These are phyloP conservation scores for Lachancea mirantina DNA, from an alignment of 805 yeast species.

Conservation along the genomic window DNA sequence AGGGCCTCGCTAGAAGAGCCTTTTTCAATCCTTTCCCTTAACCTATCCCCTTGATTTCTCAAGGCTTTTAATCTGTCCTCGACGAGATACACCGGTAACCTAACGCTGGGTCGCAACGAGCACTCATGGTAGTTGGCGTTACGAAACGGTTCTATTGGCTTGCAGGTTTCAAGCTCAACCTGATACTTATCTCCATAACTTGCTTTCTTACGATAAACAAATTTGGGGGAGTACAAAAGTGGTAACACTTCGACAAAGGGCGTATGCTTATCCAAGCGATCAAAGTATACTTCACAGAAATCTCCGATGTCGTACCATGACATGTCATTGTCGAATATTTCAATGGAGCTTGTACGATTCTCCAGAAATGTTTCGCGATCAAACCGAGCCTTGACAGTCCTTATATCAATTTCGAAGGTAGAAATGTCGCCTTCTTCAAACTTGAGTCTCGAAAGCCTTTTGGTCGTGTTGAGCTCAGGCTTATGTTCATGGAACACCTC, in stretches of 20 bases:
- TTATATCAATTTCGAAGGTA: conserved; percentile 48
- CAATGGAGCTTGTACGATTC: conserved; percentile 19
- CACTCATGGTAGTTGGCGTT: conserved; percentile 58
- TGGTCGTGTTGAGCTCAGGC: conserved; percentile 41
- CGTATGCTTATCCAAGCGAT: conserved; percentile 31
- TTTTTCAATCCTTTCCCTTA: conserved; percentile 31
- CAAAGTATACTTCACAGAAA: conserved; percentile 48
- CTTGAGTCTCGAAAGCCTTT: conserved; percentile 45
- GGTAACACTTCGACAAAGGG: conserved; percentile 50
- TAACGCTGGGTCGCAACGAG: conserved; percentile 29
- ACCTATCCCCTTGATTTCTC: conserved; percentile 40
- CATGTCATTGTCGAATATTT: conserved; percentile 46
- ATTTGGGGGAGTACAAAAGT: conserved; percentile 57
- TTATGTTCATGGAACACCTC: conserved; percentile 40
- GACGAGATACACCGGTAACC: conserved; percentile 18
- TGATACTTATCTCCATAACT: conserved; percentile 39
- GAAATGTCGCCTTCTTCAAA: conserved; percentile 62
- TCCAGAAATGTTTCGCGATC: conserved; percentile 17
- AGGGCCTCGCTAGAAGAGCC: conserved; percentile 19
- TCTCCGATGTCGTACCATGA: conserved; percentile 60
- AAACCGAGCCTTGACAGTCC: conserved; percentile 47
- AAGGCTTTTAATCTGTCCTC: conserved; percentile 17
- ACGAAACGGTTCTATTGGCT: conserved; percentile 41
- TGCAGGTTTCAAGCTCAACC: conserved; percentile 32
- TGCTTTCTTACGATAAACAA: conserved; percentile 63